Evolutionary conservation across 352 stramenopile genomes (phyloP), one percentile per base, ranked within the genome.

Genomic region (Aphanomyces astaci): DNA sequence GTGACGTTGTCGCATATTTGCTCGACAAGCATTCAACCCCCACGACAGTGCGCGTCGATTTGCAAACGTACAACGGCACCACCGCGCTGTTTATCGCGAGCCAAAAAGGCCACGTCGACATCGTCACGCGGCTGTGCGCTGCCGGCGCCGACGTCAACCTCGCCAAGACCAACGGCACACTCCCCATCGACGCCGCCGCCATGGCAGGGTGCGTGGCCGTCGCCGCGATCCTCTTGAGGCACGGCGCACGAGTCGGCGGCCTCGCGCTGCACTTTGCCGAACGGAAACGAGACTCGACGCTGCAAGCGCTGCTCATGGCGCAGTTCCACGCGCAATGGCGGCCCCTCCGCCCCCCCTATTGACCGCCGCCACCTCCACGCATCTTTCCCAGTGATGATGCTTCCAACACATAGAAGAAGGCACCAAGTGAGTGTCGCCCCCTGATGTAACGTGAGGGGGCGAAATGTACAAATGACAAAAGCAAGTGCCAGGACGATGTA

Each of bases 61-160:
- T 68, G 28, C 73, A 60, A 74, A 94, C 76, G 27, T 76, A 66
- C 75, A 86, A 77, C 36, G 84, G 86, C 31, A 88, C 86, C 30
- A 90, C 78, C 5, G 73, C 86, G 39, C 66, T 94, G 9, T 92
- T 94, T 39, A 82, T 86, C 3, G 84, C 86, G n/a, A 83, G 85
- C 64, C 82, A 92, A 45, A 87, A 87, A 28, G 79, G 81, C 9
- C 81, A 89, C 64, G 70, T 51, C n/a, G 32, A 71, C 3, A 77
- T 90, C 11, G 80, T 90, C 17, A 76, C 71, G n/a, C 66, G 71
- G 45, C 75, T 94, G 62, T 78, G 92, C 3, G 52, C 74, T 5
- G 75, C 77, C 11, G 81, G 82, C 7, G 86, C 82, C 1, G 82
- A 76, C 62, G 71, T 75, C 30, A 76, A 80, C 11, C 27, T 88